phyloP scores from a whole-genome alignment of 2,329 filamentous ascomycete species.

The Clonostachys byssicola region DNA sequence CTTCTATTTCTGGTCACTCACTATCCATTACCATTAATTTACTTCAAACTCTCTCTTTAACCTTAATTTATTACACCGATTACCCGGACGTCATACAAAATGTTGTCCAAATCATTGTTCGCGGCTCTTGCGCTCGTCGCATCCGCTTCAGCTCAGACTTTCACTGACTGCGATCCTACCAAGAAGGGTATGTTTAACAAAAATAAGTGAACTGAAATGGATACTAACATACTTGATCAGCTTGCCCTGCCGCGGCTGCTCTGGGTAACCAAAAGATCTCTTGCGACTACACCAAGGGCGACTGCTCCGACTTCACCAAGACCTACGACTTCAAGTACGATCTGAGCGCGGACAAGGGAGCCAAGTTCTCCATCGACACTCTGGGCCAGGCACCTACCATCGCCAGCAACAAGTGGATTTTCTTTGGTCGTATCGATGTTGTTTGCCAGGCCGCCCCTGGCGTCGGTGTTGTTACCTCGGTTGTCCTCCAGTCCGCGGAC shows the following conservation, averaged over 20 bases:
- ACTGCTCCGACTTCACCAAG: slow-evolving; percentile 54
- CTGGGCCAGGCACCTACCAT: slow-evolving; percentile 69
- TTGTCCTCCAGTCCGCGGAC: slow-evolving; percentile 84
- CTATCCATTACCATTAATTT: no score
- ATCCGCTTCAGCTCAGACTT: not conserved
- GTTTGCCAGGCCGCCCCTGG: slow-evolving; percentile 76
- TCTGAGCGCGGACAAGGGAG: slow-evolving; percentile 29
- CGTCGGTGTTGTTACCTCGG: slow-evolving; percentile 79
- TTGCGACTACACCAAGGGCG: slow-evolving; percentile 76
- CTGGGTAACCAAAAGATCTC: slow-evolving; percentile 53
- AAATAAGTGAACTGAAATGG: not conserved
- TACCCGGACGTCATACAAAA: not conserved
- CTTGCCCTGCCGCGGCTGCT: slow-evolving; percentile 72
- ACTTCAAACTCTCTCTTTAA: no score
- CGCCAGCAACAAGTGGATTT: slow-evolving; percentile 80
- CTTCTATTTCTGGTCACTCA: no score
- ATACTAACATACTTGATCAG: slow-evolving; percentile 17
- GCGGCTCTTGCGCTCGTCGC: not conserved
- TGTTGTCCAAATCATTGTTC: no score
- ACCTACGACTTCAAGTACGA: slow-evolving; percentile 34
- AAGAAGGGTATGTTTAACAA: slow-evolving; percentile 2
- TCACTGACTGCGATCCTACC: not conserved
- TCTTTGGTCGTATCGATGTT: slow-evolving; percentile 87
- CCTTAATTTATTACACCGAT: not conserved
- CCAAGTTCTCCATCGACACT: slow-evolving; percentile 62